Conservation (phyloP, 208 protist species). For the Leishmania guyanensis region DNA sequence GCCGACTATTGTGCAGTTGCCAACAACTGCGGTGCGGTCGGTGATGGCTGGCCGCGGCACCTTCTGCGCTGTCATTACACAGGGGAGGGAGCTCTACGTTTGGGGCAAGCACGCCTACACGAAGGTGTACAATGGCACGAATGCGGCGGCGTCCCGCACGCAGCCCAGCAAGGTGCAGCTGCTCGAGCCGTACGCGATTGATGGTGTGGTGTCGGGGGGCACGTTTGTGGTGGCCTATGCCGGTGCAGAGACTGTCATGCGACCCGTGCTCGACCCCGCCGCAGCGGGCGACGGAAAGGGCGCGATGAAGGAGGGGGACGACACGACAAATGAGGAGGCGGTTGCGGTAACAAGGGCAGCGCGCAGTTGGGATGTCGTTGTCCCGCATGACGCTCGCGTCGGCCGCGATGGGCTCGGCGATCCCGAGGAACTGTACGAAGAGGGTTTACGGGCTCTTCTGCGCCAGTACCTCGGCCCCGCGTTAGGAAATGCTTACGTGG, state of each 20-base stretch:
- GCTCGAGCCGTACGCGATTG: slow-evolving; percentile 39
- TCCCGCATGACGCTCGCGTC: slow-evolving; percentile 74
- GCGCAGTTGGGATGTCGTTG: slow-evolving; percentile 63
- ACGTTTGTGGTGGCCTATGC: slow-evolving; percentile 66
- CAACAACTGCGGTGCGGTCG: slow-evolving; percentile 29
- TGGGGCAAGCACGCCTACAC: slow-evolving; percentile 74
- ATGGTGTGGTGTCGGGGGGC: slow-evolving; percentile 46
- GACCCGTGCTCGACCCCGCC: not conserved
- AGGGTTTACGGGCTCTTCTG: slow-evolving; percentile 45
- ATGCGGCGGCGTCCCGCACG: slow-evolving; percentile 27
- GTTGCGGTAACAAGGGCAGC: not conserved
- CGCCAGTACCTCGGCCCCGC: slow-evolving; percentile 58
- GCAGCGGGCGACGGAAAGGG: slow-evolving; percentile 2
- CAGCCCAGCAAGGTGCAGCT: slow-evolving; percentile 35
- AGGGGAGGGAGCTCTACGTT: slow-evolving; percentile 59
- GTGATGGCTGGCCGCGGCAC: slow-evolving; percentile 64
- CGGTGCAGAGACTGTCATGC: slow-evolving; percentile 8
- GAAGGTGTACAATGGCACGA: slow-evolving; percentile 60
- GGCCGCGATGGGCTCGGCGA: slow-evolving; percentile 32
- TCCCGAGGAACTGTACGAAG: slow-evolving; percentile 52
- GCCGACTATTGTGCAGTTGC: slow-evolving; percentile 51
- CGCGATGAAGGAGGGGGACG: not conserved
- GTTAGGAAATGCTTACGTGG: slow-evolving; percentile 45
- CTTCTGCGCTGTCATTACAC: slow-evolving; percentile 36
- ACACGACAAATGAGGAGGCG: not conserved